Conservation (phyloP, 345 rosid species). For the Salix udensis region DNA sequence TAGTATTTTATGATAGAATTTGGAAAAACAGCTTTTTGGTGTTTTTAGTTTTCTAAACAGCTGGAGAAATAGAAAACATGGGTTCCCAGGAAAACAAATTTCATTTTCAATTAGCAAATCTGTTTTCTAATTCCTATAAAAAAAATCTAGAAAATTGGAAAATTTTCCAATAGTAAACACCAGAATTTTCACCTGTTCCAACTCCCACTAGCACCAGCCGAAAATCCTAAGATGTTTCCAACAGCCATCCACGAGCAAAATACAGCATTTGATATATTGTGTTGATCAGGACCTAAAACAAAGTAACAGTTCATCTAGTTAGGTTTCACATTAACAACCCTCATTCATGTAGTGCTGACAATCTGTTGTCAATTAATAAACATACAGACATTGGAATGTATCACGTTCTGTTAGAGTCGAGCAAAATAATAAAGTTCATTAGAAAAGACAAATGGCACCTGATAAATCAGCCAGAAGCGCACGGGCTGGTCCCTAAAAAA, state of each 20-base stretch:
- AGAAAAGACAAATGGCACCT: slow-evolving; percentile 36
- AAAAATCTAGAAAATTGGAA: no score
- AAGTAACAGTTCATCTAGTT: slow-evolving; percentile 12
- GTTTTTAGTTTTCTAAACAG: no score
- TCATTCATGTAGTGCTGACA: not conserved
- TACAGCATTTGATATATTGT: slow-evolving; percentile 84
- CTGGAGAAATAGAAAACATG: no score
- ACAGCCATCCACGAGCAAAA: slow-evolving; percentile 99
- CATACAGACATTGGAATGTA: not conserved
- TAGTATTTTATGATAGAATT: no score
- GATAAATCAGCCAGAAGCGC: slow-evolving; percentile 92
- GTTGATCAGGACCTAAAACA: slow-evolving; percentile 82
- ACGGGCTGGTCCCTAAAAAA: slow-evolving; percentile 92
- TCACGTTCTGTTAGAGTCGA: not conserved
- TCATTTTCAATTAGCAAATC: no score
- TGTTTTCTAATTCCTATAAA: no score
- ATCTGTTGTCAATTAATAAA: not conserved
- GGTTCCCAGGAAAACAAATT: no score
- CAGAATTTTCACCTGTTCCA: slow-evolving; percentile 69
- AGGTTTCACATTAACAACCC: slow-evolving; percentile 3
- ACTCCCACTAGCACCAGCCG: slow-evolving; percentile 89
- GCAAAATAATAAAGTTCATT: not conserved
- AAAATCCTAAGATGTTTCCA: slow-evolving; percentile 92
- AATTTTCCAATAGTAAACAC: not conserved
- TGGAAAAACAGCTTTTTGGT: no score